Conservation (phyloP, 2,329 filamentous ascomycete species). For the Reticulascus tulasneorum region DNA sequence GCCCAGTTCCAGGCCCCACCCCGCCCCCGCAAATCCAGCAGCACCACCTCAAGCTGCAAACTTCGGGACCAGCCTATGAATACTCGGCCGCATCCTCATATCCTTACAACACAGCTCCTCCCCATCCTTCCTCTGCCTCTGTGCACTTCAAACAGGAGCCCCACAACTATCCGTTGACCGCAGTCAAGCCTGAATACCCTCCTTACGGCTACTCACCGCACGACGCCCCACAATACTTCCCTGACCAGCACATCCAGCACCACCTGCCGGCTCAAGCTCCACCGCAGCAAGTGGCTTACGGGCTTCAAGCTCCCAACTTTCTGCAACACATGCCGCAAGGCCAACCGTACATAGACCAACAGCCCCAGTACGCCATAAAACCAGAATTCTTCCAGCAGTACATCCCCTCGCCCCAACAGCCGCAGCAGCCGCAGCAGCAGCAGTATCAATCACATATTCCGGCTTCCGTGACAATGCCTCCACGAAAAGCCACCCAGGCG, state of each 20-base stretch:
- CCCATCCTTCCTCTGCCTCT: conserved; percentile 13
- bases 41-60: conserved; percentile 16
- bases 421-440: conserved; percentile 13
- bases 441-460: conserved; percentile 15
- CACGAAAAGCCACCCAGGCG: conserved; percentile 32
- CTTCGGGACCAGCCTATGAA: conserved; percentile 21
- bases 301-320: conserved; percentile 7
- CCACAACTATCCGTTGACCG: conserved; percentile 15
- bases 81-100: conserved; percentile 11
- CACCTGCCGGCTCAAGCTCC: conserved; percentile 15
- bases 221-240: conserved; percentile 14
- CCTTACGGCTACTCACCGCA: conserved; percentile 15
- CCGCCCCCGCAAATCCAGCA: conserved; percentile 22
- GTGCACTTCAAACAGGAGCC: conserved; percentile 15
- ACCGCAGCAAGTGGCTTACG: conserved; percentile 10
- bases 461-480: conserved; percentile 29
- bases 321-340: conserved; percentile 10
- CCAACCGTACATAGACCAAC: conserved; percentile 7
- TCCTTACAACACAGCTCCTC: conserved; percentile 9
- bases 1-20: conserved; percentile 23
- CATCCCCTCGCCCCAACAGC: conserved; percentile 5
- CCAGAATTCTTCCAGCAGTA: conserved; percentile 12
- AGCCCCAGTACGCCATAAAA: conserved; percentile 2
- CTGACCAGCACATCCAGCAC: conserved; percentile 18
- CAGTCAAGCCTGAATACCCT: conserved; percentile 10